Conservation (phyloP, 208 protist genomes). For the Naegleria lovaniensis region DNA sequence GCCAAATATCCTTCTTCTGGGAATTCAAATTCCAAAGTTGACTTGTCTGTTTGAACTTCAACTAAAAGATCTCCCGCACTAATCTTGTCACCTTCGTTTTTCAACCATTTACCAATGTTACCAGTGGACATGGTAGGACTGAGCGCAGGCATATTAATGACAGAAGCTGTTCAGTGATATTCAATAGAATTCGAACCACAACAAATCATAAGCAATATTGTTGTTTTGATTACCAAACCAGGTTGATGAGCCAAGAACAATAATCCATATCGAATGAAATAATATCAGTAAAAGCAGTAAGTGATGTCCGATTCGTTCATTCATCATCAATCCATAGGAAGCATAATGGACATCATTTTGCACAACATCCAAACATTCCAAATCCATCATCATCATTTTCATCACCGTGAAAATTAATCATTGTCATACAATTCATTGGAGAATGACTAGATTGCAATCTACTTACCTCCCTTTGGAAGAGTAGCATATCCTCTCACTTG, state of each 20-base stretch:
- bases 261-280: neutral
- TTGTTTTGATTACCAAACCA: neutral
- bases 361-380: no score
- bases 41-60: slow-evolving; percentile 70
- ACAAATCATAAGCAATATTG: neutral
- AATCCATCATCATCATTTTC: neutral
- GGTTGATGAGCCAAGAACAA: neutral
- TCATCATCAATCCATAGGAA: no score
- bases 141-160: slow-evolving; percentile 73
- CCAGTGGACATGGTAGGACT: slow-evolving; percentile 76
- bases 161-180: slow-evolving; percentile 62
- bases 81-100: slow-evolving; percentile 61
- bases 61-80: slow-evolving; percentile 50
- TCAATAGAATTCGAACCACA: neutral
- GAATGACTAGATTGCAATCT: neutral
- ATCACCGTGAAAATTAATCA: neutral
- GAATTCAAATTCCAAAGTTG: slow-evolving; percentile 62
- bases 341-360: no score
- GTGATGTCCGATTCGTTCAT: no score
- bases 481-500: neutral
- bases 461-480: neutral
- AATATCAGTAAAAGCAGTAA: neutral
- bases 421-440: neutral
- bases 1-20: slow-evolving; percentile 60
- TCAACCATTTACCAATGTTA: slow-evolving; percentile 74